Evolutionary conservation across 148 eudicot species (phyloP).

Genomic region (Rhododendron molle): DNA sequence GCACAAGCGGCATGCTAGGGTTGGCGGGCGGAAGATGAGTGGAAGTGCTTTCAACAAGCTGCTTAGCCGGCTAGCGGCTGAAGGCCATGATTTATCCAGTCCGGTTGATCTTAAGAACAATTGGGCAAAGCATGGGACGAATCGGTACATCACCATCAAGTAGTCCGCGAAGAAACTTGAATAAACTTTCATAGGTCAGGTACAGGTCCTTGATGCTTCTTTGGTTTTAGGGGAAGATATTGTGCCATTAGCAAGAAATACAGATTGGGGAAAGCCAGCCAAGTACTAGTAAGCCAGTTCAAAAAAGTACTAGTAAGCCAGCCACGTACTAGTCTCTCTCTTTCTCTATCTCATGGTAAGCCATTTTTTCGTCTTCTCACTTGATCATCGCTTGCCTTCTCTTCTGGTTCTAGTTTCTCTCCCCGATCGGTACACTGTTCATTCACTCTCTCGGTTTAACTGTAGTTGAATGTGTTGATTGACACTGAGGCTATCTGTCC

Average conservation of each 20-base stretch:
- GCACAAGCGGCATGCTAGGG: conserved; percentile 79
- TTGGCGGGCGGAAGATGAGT: conserved; percentile 96
- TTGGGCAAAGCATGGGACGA: conserved; percentile 98
- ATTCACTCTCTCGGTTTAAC: background rate
- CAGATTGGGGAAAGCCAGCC: background rate
- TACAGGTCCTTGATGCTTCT: background rate
- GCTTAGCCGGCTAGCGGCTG: conserved; percentile 71
- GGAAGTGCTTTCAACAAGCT: conserved; percentile 85
- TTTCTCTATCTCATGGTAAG: background rate
- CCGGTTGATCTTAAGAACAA: conserved; percentile 80
- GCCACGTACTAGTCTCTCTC: background rate
- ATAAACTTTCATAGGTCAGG: background rate
- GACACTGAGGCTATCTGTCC: background rate
- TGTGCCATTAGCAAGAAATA: background rate
- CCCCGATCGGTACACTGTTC: background rate
- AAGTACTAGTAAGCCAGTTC: background rate
- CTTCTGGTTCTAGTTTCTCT: background rate
- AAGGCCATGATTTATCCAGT: conserved; percentile 78
- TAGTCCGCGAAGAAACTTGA: conserved; percentile 19
- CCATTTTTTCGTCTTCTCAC: background rate
- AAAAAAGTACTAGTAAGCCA: background rate
- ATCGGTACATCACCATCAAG: conserved; percentile 91
- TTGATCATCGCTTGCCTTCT: background rate
- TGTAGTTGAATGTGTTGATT: background rate
- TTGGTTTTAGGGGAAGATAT: background rate